Base-by-base conservation (phyloP, 441 rosid species). In the Rhodomyrtus psidioides region DNA sequence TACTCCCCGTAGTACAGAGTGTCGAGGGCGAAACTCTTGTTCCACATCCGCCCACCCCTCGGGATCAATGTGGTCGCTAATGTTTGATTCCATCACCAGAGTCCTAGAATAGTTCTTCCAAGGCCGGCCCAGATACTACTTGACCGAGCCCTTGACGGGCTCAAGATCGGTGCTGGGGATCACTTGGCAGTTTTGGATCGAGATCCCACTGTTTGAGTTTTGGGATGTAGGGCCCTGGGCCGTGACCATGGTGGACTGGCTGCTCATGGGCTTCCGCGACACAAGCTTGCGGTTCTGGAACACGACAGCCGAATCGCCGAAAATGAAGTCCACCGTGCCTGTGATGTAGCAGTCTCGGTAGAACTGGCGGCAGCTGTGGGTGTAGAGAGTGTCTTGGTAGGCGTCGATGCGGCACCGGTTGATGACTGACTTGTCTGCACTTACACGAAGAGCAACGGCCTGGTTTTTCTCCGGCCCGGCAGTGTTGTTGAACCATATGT, bases 381-480 rank as follows among this genome's bases (percentile, higher is more conserved):
- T 27, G 86, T 93, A 94, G 49, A 95, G 94, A 0, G 95, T 92
- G 91, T 94, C 98, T 87, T 95, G 97, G 76, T 87, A 93, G 4
- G 95, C 97, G 49, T 94, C 96, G 1, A 93, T 88, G 17, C 90
- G 89, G 85, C 97, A 94, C 19, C 95, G 94, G 87, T 94, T 91
- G 87, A 95, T 92, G 70, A 94, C 93, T 0, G 94, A 85, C 82
- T 89, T 91, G 85, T 95, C 96, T 1, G 94, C 96, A 7, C 94
- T 90, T 6, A 94, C 96, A 0, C 93, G 94, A 10, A 94, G 94
- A 4, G 96, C 96, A 5, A 94, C 98, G 0, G 98, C 96, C 62
- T 94, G 98, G 59, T 94, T 94, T 84, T 94, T 95, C 23, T 82
- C 81, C 7, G 97, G 92, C 46, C 98, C 96, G 6, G 96, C 96